Percentiles rank a stretch among this genome's conserved stretches.
phyloP scores from a whole-genome alignment of 805 yeast species.

The Wickerhamiella cacticola region DNA sequence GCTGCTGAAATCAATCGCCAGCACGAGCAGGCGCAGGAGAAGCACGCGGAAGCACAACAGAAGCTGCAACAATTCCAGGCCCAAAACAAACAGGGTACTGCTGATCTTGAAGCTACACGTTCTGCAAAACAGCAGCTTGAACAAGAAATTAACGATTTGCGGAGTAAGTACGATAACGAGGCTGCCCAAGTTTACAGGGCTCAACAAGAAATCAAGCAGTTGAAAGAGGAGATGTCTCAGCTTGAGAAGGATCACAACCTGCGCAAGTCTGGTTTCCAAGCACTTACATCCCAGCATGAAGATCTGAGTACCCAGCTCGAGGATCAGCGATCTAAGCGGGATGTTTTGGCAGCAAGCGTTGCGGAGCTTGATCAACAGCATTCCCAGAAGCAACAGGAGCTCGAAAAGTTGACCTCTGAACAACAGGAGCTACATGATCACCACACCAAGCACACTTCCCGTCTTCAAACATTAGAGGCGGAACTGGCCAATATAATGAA shows the following conservation, averaged over 20 bases:
- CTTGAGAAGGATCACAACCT: conserved; percentile 22
- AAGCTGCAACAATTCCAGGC: conserved; percentile 3
- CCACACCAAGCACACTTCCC: conserved; percentile 10
- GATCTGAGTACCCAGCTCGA: conserved; percentile 24
- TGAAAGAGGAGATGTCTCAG: conserved; percentile 39
- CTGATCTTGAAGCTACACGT: conserved; percentile 52
- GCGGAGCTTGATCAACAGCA: conserved; percentile 22
- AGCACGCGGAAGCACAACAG: neutral
- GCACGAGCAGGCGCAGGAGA: conserved; percentile 4
- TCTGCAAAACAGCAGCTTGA: conserved; percentile 57
- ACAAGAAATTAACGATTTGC: conserved; percentile 51
- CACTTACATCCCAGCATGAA: conserved; percentile 20
- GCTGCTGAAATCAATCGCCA: conserved; percentile 44
- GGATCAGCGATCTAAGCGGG: conserved; percentile 25
- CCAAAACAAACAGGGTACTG: neutral
- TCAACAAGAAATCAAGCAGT: conserved; percentile 46
- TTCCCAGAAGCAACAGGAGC: conserved; percentile 14
- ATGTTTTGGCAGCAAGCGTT: conserved; percentile 33
- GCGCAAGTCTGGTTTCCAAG: conserved; percentile 21
- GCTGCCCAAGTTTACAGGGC: conserved; percentile 62
- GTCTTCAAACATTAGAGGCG: conserved; percentile 14
- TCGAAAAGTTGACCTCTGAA: conserved; percentile 11
- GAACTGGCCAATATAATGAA: conserved; percentile 13
- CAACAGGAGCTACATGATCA: conserved; percentile 14
- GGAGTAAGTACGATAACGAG: conserved; percentile 66